phyloP scores from a whole-genome alignment of 2,329 filamentous ascomycete genomes.

The Colletotrichum navitas region DNA sequence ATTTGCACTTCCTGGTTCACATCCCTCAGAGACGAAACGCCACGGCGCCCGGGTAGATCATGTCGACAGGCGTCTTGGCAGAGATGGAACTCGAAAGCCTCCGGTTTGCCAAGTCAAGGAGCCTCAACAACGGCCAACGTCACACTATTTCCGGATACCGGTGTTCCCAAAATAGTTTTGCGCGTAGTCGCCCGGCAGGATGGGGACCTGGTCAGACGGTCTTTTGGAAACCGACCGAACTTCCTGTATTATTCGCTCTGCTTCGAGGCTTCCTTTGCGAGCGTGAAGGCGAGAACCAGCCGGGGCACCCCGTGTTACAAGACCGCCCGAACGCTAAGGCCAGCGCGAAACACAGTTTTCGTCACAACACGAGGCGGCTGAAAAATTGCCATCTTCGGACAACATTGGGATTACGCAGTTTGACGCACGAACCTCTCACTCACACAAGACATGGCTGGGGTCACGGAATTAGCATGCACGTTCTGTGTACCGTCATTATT shows the following conservation, averaged over 20 bases:
- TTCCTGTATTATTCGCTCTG: neutral
- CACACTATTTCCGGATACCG: constrained; percentile 12
- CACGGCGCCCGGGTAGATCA: constrained; percentile 25
- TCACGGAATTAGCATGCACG: constrained; percentile 14
- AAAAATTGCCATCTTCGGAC: constrained; percentile 2
- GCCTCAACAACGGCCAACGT: constrained; percentile 22
- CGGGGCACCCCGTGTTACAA: constrained; percentile 2
- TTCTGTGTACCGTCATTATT: constrained; percentile 35
- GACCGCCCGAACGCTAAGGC: constrained; percentile 5
- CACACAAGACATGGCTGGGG: constrained; percentile 1
- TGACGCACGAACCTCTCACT: constrained; percentile 6
- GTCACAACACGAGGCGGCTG: constrained; percentile 27
- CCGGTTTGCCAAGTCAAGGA: neutral
- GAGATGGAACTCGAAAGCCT: neutral
- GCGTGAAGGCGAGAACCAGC: constrained; percentile 14
- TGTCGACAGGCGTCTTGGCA: constrained; percentile 26
- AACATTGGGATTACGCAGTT: constrained; percentile 4
- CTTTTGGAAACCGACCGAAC: neutral
- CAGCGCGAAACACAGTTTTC: constrained; percentile 34
- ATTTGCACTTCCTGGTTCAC: constrained; percentile 6
- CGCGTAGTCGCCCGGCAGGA: neutral
- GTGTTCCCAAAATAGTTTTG: constrained; percentile 3
- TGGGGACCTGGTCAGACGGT: constrained; percentile 10
- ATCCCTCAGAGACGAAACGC: neutral
- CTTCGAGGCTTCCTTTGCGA: neutral